Base-by-base conservation (phyloP, 495 filamentous ascomycete genomes). In the Penicillium lagena region DNA sequence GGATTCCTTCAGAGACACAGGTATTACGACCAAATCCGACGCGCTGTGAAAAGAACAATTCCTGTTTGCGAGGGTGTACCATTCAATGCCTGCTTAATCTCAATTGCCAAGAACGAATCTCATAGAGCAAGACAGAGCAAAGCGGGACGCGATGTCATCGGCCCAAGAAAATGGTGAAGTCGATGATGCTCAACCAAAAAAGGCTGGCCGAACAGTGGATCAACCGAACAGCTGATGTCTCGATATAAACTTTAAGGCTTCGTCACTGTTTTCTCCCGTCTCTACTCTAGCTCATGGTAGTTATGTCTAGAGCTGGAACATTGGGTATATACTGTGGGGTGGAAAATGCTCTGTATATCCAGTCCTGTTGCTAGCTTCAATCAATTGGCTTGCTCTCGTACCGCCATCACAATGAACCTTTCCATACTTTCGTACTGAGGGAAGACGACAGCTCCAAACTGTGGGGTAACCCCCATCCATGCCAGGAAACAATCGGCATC, bases 151-250 rank as follows among this genome's bases (percentile, higher is more conserved):
- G 32, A 54, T 48, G 46, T 27, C 30, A 48, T 48, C 40, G 32
- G 12, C 46, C 39, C 41, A 44, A 29, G n/a, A 35, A 22, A 14
- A 12, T 12, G 30, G 12, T 14, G 14, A 52, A 61, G 52, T 61
- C 58, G 45, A 61, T 61, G 58, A 61, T 61, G 58, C 55, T 42
- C 12, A 29, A 50, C 34, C 30, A 17, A 31, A 37, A 36, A 32
- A 7, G 9, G 27, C 10, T n/a, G 40, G 29, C 42, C 36, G 29
- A 12, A 17, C n/a, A 12, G 57, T 53, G 54, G 57, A 39, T 38
- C 51, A 36, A 35, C 29, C 2, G 28, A 30, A 36, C 35, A 42
- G 43, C 38, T 46, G 46, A 51, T 55, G 17, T 49, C 37, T 48
- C 29, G 28, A 33, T 40, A 50, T 42, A 39, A 42, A 33, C 33